Base-by-base conservation (phyloP, 257 asterid genomes). In the Galeopsis tetrahit region DNA sequence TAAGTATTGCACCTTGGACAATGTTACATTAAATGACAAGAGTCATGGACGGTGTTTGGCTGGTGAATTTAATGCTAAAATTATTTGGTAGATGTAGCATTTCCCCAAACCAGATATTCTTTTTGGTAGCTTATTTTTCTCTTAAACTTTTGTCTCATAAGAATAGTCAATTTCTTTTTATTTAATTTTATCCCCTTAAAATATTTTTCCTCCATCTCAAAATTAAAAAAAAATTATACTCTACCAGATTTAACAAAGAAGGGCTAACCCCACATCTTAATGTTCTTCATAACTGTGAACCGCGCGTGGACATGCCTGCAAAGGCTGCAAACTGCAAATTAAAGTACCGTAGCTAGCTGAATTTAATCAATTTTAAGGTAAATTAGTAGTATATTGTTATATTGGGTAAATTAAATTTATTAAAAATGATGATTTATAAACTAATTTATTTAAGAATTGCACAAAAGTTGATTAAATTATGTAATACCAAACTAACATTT, bases 1-100 rank as follows among this genome's bases (percentile, higher is more conserved):
- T 59, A 38, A 59, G 31, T 68, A 70, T 74, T 73, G 66, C 84
- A 75, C 82, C 60, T 60, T 70, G 77, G 78, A 78, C 88, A 77
- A 79, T 82, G 84, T 66, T 63, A 44, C 78, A 82, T 77, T 77
- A 71, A 66, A 79, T 80, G 81, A 82, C 85, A 82, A 71, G 71
- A 85, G 82, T 78, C 74, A 78, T 78, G 72, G 79, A 66, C 59
- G 78, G 75, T 82, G 85, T 80, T 76, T 80, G 66, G 87, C 76
- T 68, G 57, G 82, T 28, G 62, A 84, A 81, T 74, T 84, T 55
- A 84, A 79, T 82, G 89, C 72, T 63, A 14, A 28, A 66, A 42
- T 15, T 63, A 63, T 63, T 63, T 17, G 53, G 69, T 66, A 13
- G 56, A 65, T 63, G 49, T 10, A 10, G 52, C 68, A 40, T n/a